Conservation (phyloP, 2,329 filamentous ascomycete species). For the Neocucurbitaria cava region DNA sequence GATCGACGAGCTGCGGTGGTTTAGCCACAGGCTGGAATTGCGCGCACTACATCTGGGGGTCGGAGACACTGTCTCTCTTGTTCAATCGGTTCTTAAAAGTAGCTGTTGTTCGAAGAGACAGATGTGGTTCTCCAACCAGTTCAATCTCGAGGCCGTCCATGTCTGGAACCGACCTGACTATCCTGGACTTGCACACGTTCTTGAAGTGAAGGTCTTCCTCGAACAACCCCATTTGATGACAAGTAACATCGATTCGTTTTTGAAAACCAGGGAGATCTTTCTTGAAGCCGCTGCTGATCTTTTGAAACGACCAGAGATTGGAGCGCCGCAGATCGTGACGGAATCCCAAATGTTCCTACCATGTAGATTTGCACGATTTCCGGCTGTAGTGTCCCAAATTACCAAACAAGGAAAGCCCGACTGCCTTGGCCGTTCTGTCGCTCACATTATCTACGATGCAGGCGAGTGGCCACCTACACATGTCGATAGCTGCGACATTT, state of each 20-base stretch:
- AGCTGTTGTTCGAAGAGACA: neutral
- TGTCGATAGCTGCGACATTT: neutral
- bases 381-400: neutral
- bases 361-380: neutral
- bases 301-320: neutral
- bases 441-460: conserved; percentile 1
- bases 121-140: neutral
- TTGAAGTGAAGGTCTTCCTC: neutral
- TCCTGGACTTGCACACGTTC: neutral
- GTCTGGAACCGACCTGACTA: neutral
- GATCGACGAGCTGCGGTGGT: neutral
- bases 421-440: conserved; percentile 3
- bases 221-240: neutral
- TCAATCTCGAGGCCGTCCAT: neutral
- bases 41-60: neutral
- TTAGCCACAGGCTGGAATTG: neutral
- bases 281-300: neutral
- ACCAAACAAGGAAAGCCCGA: neutral
- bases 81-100: neutral
- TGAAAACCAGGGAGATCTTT: neutral
- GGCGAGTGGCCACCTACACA: neutral
- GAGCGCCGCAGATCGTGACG: neutral
- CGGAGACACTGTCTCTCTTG: neutral
- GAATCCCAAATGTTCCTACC: neutral
- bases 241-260: neutral